Percentiles rank a stretch among this genome's conserved stretches.
phyloP scores from a whole-genome alignment of 2,329 filamentous ascomycete genomes.

The Aspergillus novofumigatus region DNA sequence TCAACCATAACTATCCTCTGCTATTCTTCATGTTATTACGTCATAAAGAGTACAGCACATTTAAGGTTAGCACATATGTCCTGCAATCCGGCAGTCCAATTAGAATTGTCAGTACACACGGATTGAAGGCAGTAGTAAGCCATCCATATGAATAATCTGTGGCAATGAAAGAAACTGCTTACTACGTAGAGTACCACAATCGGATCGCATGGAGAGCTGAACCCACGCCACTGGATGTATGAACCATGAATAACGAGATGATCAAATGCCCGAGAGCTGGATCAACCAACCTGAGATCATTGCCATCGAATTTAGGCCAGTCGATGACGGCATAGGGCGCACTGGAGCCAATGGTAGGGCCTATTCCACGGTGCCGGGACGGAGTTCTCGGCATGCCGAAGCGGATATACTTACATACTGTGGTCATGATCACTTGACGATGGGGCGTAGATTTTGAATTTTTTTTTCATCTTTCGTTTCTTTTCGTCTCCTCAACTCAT shows the following conservation, averaged over 20 bases:
- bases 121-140: not conserved
- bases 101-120: not conserved
- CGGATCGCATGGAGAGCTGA: not conserved
- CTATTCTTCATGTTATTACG: no score
- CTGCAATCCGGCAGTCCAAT: no score
- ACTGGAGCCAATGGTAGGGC: not conserved
- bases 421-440: no score
- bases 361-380: no score
- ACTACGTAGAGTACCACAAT: not conserved
- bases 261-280: not conserved
- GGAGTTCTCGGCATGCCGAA: not conserved
- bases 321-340: not conserved
- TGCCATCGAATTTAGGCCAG: no score
- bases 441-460: not conserved
- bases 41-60: not conserved
- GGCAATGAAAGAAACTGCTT: not conserved
- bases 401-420: not conserved
- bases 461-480: not conserved
- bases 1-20: no score
- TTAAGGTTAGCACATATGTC: not conserved
- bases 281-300: not conserved
- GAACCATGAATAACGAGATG: not conserved
- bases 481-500: not conserved
- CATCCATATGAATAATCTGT: not conserved
- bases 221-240: not conserved